phyloP scores from a whole-genome alignment of 495 filamentous ascomycete genomes.

The Aspergillus ostianus region DNA sequence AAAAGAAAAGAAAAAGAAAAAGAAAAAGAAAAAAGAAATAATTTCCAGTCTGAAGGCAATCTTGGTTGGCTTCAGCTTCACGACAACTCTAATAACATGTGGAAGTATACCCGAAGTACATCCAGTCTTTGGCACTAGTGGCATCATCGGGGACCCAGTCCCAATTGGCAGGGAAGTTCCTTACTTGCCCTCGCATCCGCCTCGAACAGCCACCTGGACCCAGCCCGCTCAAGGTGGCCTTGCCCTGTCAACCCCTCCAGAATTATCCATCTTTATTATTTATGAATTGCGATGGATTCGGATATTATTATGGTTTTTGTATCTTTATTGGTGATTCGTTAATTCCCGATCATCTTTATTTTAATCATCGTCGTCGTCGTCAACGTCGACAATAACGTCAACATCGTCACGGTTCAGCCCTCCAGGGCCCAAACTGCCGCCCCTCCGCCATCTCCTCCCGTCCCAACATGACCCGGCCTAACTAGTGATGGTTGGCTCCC shows the following conservation, averaged over 20 bases:
- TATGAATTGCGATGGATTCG: not conserved
- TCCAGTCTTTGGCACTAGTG: constrained; percentile 15
- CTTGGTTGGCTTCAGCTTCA: constrained; percentile 1
- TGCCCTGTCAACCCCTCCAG: not conserved
- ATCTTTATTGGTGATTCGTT: constrained; percentile 1
- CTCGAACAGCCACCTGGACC: not conserved
- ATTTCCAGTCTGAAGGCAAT: not conserved
- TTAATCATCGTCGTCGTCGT: not conserved
- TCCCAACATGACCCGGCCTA: constrained; percentile 11
- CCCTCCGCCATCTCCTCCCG: constrained; percentile 12
- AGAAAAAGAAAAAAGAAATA: not conserved
- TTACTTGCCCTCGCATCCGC: constrained; percentile 1
- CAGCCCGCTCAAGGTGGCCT: not conserved
- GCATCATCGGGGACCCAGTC: not conserved
- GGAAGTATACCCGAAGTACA: constrained; percentile 20
- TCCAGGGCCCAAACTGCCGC: constrained; percentile 15
- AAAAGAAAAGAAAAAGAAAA: too few species aligned
- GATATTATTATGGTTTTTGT: constrained; percentile 1
- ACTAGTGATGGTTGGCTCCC: constrained; percentile 16
- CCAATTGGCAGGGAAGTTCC: constrained; percentile 1
- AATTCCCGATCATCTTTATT: constrained; percentile 5
- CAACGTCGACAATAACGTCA: not conserved
- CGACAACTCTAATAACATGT: constrained; percentile 7
- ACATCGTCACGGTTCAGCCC: constrained; percentile 6
- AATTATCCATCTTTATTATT: not conserved